Base-by-base conservation (phyloP, 345 rosid species). In the Salix viminalis region DNA sequence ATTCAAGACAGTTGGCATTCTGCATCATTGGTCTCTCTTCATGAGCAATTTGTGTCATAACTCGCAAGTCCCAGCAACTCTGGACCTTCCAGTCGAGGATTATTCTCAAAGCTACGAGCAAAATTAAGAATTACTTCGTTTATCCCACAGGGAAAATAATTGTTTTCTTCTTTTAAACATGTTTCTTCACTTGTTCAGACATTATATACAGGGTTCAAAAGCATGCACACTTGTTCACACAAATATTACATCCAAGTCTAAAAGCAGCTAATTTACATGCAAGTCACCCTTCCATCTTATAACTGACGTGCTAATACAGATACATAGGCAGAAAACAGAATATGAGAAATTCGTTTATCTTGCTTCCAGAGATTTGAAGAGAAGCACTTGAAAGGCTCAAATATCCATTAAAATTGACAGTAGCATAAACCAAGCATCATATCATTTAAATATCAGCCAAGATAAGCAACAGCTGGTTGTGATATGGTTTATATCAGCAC, bases 1-100 rank as follows among this genome's bases (percentile, higher is more conserved):
- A 69, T 52, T 79, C 18, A 19, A 44, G 66, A 14, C 70, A 18
- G 14, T 19, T 10, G 65, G 44, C 42, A 52, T 65, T 68, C 75
- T 56, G 77, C 74, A 34, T 50, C 69, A 56, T n/a, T 9, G 1
- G 24, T 24, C 64, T 4, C 23, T 66, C 58, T 81, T 89, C 82
- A 95, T 34, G 86, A 85, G 86, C 99, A 95, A 83, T 90, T 91
- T 34, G 97, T 95, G 80, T 90, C 96, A 4, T 95, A 95, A 75
- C 89, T 93, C 28, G 94, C 99, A 14, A 95, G 91, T 54, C 99
- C 99, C 74, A 90, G 80, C 82, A 95, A 75, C 82, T 95, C 93
- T 0, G 99, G 99, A 68, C 99, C 99, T 85, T 93, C 99, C 68
- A 95, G 81, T 39, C 93, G 89, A 37, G 90, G 93, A 84, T 95